Evolutionary conservation across 192 early-diverging fungal genomes (phyloP), one percentile per base, ranked within the genome.

Genomic region (Podila horticola): DNA sequence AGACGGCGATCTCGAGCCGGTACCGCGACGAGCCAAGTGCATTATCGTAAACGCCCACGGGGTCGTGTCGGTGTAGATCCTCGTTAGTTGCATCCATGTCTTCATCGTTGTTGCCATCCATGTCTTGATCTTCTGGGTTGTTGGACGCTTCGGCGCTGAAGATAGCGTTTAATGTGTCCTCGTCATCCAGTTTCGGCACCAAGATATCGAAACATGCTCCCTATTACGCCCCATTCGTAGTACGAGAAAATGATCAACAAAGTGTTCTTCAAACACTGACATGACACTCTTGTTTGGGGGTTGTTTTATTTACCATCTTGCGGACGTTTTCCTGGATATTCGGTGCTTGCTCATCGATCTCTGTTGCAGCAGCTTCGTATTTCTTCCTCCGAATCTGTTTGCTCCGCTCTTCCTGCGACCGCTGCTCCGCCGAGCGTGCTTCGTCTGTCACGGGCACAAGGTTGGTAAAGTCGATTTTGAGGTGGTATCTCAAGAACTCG

Each of bases 11-110:
- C n/a, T 86, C 84, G 38, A 93, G 82, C 24, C 74, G 82, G 38
- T 92, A 91, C 2, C 90, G 86, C 62, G 85, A 87, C 13, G 89
- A 88, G 4, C 89, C 91, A 71, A 93, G 87, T 19, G 90, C 76
- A 8, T 72, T 79, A 8, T 72, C 89, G 22, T 89, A 82, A 19
- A 87, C 69, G 2, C 85, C 74, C 38, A 88, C 68, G 17, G 86
- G 84, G 19, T 84, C 74, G 63, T 82, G 62, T 26, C 69, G 64
- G 4, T 68, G 57, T 45, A 66, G 6, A 2, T 63, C 79, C 15
- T 67, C 62, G 33, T 64, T 60, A 11, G 63, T 72, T 20, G 5
- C 41, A 3, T 59, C 34, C 22, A 31, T 50, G 49, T 63, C 17
- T 60, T 49, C 57, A 19, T 82, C 64, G 28, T 73, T 70, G 17